A percentile compares a stretch with the other conserved stretches of the same genome.
Evolutionary conservation across 2,329 filamentous ascomycete genomes (phyloP).

Genomic region (Fusarium devonianum): DNA sequence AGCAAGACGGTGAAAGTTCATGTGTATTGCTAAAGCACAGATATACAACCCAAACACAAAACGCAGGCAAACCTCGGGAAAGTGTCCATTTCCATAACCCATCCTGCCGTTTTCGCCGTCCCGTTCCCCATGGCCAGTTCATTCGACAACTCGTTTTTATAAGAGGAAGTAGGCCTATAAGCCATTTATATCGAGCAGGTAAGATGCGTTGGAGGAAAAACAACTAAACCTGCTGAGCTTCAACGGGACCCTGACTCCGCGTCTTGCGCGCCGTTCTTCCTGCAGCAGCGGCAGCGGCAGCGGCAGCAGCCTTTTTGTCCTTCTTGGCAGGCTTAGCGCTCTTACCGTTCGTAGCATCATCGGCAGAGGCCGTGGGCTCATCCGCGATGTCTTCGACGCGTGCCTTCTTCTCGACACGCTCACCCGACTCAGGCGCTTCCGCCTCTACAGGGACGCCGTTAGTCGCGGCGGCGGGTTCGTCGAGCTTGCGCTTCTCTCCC

Average conservation of each 20-base stretch:
- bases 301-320: slow-evolving; percentile 46
- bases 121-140: slow-evolving; percentile 18
- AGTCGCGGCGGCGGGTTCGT: slow-evolving; percentile 39
- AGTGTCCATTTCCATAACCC: slow-evolving; percentile 12
- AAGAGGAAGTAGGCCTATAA: neutral
- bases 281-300: slow-evolving; percentile 40
- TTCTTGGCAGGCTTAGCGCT: slow-evolving; percentile 43
- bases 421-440: slow-evolving; percentile 41
- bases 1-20: neutral
- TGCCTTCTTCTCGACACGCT: slow-evolving; percentile 50
- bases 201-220: neutral
- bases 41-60: slow-evolving; percentile 29
- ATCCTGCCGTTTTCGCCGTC: slow-evolving; percentile 36
- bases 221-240: slow-evolving; percentile 29
- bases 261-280: slow-evolving; percentile 53
- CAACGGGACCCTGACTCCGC: slow-evolving; percentile 52
- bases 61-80: slow-evolving; percentile 24
- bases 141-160: too few relatives aligned
- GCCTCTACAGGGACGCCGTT: slow-evolving; percentile 11
- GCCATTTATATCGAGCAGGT: neutral
- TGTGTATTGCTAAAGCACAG: slow-evolving; percentile 25
- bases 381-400: slow-evolving; percentile 48
- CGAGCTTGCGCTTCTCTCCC: slow-evolving; percentile 53
- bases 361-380: slow-evolving; percentile 24
- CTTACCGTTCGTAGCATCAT: slow-evolving; percentile 40